Evolutionary conservation across 306 rosid species (phyloP), one percentile per base, ranked within the genome.

Genomic region (Fragaria nilgerrensis): DNA sequence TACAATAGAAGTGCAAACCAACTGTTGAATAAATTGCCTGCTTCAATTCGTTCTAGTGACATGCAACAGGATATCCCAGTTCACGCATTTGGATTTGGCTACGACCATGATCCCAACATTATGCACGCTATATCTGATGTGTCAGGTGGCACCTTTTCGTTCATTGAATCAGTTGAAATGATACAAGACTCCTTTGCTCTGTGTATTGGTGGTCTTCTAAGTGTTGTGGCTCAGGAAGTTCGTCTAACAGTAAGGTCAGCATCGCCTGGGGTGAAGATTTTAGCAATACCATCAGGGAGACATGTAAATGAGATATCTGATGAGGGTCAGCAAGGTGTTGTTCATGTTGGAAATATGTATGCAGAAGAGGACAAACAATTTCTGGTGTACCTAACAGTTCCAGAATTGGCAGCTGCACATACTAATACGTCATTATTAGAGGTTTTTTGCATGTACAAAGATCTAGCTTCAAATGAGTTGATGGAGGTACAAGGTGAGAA

Each of bases 151-250:
- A 79, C 78, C 1, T 79, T 73, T 53, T 64, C 78, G 5, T 72
- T 10, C 66, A 53, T 72, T 37, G 50, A 72, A 39, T 72, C 76
- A 20, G 76, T 52, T 36, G 66, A 34, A 3, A 72, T 36, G 66
- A 53, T 72, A 53, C 76, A 72, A 43, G 83, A 81, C 23, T 63
- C 77, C 0, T 85, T 85, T 25, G 80, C 81, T 1, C 56, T 75
- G 73, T 85, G 88, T 41, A 74, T 85, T 4, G 85, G 81, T 9
- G 83, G 81, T 11, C 81, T 85, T 20, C 70, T 85, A 12, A 81
- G 85, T 5, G 88, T 85, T 37, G 85, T 81, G 67, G 83, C 74
- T 29, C 85, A 85, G 50, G 84, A 85, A 36, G 70, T 85, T 17
- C 58, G 80, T 22, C 74, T 85, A 20, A 79, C 62, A 1, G 27